Evolutionary conservation across 2,329 filamentous ascomycete species (phyloP), one percentile per base, ranked within the genome.

Genomic region (Phialophora verrucosa): DNA sequence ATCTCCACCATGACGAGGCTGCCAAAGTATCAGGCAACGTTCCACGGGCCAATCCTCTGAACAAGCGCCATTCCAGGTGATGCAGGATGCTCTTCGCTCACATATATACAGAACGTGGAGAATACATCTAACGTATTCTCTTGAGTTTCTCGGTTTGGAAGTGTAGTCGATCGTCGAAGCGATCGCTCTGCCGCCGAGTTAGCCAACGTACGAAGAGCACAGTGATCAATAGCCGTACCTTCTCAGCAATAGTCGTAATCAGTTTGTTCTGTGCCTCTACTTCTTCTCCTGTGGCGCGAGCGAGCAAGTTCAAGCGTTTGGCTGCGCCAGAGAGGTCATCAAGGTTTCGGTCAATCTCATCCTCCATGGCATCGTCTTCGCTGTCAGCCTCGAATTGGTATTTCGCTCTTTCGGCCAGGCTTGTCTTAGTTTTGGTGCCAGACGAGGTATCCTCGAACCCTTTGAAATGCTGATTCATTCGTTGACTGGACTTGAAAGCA

Each of bases 321-420:
- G 91, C 90, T 64, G 86, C 86, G 64, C 84, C 83, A 63, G 85
- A 78, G 44, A 91, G 78, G 55, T 85, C 81, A 72, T 88, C 84
- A 74, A 89, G 75, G 72, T 90, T 90, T 62, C 83, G 80, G 68
- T 91, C 87, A 67, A 95, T 90, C 75, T 91, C 88, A 67, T 87
- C 87, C 55, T 92, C 88, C 81, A 91, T 89, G 62, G 84, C 83
- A 59, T 90, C 88, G 66, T 88, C 87, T 66, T 87, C 86, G 65
- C 87, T 88, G 66, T 91, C 89, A n/a, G 88, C 89, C 73, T 93
- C 91, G 70, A 95, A 89, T 71, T 91, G 89, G 73, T 90, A 95
- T 76, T 92, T 93, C 14, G 84, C 84, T 57, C 87, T 82, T 73
- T 91, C 88, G 1, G 85, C 85, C 57, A 88, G 79, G 71, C 77